Percentiles rank a stretch among this genome's conserved stretches.
These are phyloP conservation scores for Neohortaea acidophila DNA, from an alignment of 495 filamentous ascomycete species.

Conservation along the genomic window DNA sequence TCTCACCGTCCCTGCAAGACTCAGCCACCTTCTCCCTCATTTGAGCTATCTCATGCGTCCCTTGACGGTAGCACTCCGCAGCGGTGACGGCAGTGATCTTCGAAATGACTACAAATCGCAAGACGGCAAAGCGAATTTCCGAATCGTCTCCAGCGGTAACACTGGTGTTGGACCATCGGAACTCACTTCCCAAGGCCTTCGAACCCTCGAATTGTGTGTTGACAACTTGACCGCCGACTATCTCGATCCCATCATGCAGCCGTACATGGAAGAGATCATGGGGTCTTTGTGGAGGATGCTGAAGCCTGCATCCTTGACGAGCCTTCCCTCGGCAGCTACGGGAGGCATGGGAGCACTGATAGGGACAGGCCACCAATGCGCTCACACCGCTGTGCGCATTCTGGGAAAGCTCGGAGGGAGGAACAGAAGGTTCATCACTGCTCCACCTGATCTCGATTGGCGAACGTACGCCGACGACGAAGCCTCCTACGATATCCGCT, in stretches of 20 bases:
- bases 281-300: constrained; percentile 90
- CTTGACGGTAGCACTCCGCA: constrained; percentile 80
- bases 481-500: constrained; percentile 68
- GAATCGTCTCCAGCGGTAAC: constrained; percentile 1
- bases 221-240: constrained; percentile 98
- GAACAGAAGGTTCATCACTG: constrained; percentile 86
- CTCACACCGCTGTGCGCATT: constrained; percentile 97
- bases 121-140: neutral
- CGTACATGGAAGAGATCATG: constrained; percentile 97
- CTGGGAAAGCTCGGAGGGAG: constrained; percentile 91
- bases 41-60: constrained; percentile 94
- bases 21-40: constrained; percentile 94
- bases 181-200: constrained; percentile 80
- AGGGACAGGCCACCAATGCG: constrained; percentile 55
- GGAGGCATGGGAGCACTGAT: constrained; percentile 5
- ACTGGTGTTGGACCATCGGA: constrained; percentile 40
- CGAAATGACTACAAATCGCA: neutral
- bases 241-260: constrained; percentile 96
- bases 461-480: constrained; percentile 74
- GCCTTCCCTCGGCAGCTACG: neutral
- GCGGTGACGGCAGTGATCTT: constrained; percentile 34
- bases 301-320: constrained; percentile 73
- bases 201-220: constrained; percentile 91
- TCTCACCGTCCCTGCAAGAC: constrained; percentile 82
- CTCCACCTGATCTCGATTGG: constrained; percentile 65